phyloP scores from a whole-genome alignment of 371 early-diverging fungal genomes.

The Nematocida major region DNA sequence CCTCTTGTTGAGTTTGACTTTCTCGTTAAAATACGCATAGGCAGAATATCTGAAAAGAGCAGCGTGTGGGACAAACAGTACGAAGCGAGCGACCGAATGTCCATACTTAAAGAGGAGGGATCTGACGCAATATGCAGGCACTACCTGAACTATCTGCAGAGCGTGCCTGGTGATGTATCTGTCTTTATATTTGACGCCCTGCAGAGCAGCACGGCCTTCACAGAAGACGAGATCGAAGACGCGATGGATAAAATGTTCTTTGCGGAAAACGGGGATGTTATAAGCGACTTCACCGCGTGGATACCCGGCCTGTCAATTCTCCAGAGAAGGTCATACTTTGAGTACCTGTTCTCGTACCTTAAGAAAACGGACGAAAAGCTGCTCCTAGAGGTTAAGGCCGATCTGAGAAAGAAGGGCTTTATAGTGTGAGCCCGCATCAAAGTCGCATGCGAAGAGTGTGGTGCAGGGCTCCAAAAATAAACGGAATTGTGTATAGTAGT shows the following conservation, averaged over 20 bases:
- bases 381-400: not conserved
- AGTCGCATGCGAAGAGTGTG: too few species aligned
- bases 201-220: not conserved
- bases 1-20: constrained; percentile 16
- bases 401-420: constrained; percentile 30
- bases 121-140: not conserved
- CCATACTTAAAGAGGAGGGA: not conserved
- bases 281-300: constrained; percentile 24
- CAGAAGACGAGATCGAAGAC: constrained; percentile 5
- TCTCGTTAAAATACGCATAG: constrained; percentile 33
- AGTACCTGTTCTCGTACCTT: constrained; percentile 19
- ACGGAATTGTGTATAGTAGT: too few species aligned
- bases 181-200: constrained; percentile 22
- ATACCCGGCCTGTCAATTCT: constrained; percentile 15
- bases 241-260: constrained; percentile 45
- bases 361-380: not conserved
- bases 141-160: constrained; percentile 15
- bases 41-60: not conserved
- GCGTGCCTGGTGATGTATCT: constrained; percentile 6
- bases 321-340: constrained; percentile 37
- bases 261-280: constrained; percentile 14
- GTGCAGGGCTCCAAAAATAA: too few species aligned
- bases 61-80: too few species aligned
- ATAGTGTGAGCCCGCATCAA: constrained; percentile 10
- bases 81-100: not conserved